phyloP scores from a whole-genome alignment of 331 rosid species.

The Quercus tomentella region DNA sequence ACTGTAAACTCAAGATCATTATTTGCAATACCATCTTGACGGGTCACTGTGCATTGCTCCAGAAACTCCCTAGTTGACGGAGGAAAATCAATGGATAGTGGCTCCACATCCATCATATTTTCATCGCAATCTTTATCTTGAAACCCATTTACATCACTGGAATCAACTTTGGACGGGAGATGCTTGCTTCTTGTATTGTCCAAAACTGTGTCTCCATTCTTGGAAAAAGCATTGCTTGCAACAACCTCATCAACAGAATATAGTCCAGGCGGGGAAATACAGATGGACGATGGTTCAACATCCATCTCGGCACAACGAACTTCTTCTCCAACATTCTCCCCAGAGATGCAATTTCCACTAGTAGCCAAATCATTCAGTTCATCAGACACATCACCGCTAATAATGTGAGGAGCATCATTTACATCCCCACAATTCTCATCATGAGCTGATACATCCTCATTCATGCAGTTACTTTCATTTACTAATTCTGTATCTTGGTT shows the following conservation, averaged over 20 bases:
- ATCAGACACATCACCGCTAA: constrained; percentile 2
- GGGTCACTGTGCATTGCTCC: constrained; percentile 31
- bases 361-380: constrained; percentile 9
- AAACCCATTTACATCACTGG: constrained; percentile 5
- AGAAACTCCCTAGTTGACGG: constrained; percentile 29
- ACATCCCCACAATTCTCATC: constrained; percentile 28
- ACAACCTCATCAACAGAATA: constrained; percentile 52
- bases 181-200: constrained; percentile 25
- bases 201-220: constrained; percentile 14
- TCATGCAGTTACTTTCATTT: constrained; percentile 11
- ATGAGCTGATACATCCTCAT: constrained; percentile 14
- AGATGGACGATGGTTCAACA: constrained; percentile 52
- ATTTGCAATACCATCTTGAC: constrained; percentile 16
- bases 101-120: constrained; percentile 37
- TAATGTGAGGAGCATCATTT: constrained; percentile 17
- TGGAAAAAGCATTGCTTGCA: constrained; percentile 15
- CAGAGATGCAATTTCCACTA: constrained; percentile 16
- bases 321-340: constrained; percentile 35
- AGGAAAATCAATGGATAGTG: constrained; percentile 19
- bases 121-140: constrained; percentile 24
- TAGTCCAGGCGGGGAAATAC: constrained; percentile 51
- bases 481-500: constrained; percentile 8
- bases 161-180: constrained; percentile 26
- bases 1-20: constrained; percentile 12
- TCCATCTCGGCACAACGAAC: constrained; percentile 48